A percentile compares a stretch with the other conserved stretches of the same genome.
These are phyloP conservation scores for Amanita brunnescens DNA, from an alignment of 768 basidiomycete genomes.

Conservation along the genomic window DNA sequence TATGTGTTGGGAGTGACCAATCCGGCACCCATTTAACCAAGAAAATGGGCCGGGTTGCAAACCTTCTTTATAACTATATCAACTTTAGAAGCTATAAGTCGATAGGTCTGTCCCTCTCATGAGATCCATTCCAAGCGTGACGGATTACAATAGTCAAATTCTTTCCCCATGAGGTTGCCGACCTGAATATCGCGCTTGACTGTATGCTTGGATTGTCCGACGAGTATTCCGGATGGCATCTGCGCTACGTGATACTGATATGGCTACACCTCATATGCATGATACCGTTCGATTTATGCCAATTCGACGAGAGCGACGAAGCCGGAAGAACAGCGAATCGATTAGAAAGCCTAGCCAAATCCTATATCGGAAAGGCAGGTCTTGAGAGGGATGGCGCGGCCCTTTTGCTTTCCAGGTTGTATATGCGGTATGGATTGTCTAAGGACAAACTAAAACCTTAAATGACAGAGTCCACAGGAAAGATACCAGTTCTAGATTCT, in stretches of 20 bases:
- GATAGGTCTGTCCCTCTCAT: conserved; percentile 58
- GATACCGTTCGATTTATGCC: conserved; percentile 85
- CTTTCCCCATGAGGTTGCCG: conserved; percentile 87
- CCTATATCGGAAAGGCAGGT: conserved; percentile 57
- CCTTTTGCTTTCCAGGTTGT: conserved; percentile 71
- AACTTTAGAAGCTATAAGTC: conserved; percentile 89
- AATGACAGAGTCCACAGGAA: conserved; percentile 30
- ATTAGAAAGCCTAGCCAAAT: conserved; percentile 52
- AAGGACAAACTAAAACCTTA: background rate
- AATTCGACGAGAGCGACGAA: conserved; percentile 63
- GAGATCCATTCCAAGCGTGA: conserved; percentile 9
- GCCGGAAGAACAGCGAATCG: conserved; percentile 42
- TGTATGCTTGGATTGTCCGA: conserved; percentile 42
- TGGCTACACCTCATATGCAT: conserved; percentile 95
- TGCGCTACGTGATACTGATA: conserved; percentile 76
- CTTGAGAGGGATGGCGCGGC: conserved; percentile 82
- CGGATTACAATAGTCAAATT: conserved; percentile 58
- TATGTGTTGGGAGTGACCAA: background rate
- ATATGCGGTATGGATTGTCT: conserved; percentile 50
- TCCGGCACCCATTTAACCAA: background rate
- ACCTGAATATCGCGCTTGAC: conserved; percentile 66
- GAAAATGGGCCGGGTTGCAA: conserved; percentile 3
- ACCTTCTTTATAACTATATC: conserved; percentile 69
- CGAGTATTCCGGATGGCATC: conserved; percentile 55
- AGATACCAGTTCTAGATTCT: conserved; percentile 44